These are phyloP conservation scores for Trichoderma oligosporum DNA, from an alignment of 2,329 filamentous ascomycete genomes.

Conservation along the genomic window DNA sequence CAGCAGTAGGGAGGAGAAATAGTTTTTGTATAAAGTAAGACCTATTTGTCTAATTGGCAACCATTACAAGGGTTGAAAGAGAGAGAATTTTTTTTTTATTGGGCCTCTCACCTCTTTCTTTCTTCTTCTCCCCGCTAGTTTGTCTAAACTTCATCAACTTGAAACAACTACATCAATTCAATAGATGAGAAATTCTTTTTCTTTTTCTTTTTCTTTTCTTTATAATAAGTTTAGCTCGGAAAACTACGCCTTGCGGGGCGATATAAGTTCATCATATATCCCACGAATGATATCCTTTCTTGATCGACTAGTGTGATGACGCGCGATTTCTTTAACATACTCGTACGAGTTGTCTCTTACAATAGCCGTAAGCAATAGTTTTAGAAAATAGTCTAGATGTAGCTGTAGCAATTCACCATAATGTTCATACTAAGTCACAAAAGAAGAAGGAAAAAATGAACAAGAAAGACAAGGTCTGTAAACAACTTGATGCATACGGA, in stretches of 20 bases:
- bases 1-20: too few species aligned
- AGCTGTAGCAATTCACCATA: too few species aligned
- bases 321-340: neutral
- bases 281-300: neutral
- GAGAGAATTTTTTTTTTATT: neutral
- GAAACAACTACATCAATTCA: neutral
- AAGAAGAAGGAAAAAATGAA: too few species aligned
- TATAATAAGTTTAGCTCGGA: neutral
- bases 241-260: neutral
- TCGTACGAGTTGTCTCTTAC: too few species aligned
- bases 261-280: neutral
- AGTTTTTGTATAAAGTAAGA: too few species aligned
- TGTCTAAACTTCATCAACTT: neutral
- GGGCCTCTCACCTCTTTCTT: neutral
- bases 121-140: neutral
- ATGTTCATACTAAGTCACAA: too few species aligned
- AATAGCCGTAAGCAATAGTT: too few species aligned
- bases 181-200: neutral
- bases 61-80: neutral
- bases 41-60: too few species aligned
- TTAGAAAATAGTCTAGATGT: too few species aligned
- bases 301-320: neutral
- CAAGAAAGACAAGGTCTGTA: too few species aligned
- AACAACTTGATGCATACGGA: too few species aligned
- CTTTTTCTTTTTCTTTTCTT: too few species aligned